A percentile compares a stretch with the other conserved stretches of the same genome.
Evolutionary conservation across 108 stramenopile genomes (phyloP).

Genomic region (Conticribra weissflogii): DNA sequence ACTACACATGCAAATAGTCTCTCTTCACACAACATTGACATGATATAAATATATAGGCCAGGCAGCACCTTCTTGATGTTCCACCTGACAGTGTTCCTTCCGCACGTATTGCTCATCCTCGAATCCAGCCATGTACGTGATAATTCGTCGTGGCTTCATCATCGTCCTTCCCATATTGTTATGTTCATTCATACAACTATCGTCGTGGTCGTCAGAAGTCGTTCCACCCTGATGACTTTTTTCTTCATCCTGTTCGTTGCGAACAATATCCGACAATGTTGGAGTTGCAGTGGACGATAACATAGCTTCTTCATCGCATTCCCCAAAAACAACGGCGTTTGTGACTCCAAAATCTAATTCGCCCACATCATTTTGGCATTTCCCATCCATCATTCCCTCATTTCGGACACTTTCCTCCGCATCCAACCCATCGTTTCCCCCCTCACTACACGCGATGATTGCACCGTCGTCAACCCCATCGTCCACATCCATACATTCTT

Average conservation of each 20-base stretch:
- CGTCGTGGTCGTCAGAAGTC: too few relatives aligned
- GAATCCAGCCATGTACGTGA: slow-evolving; percentile 80
- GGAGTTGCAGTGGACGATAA: too few relatives aligned
- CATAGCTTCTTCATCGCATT: too few relatives aligned
- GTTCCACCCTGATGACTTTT: too few relatives aligned
- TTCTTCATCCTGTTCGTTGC: too few relatives aligned
- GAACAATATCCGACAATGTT: too few relatives aligned
- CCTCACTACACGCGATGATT: background rate
- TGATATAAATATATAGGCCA: slow-evolving; percentile 81
- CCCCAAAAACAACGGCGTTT: too few relatives aligned
- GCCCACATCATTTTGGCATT: too few relatives aligned
- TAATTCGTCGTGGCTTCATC: slow-evolving; percentile 44
- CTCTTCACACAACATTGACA: too few relatives aligned
- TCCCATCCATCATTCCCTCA: background rate
- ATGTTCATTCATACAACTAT: background rate
- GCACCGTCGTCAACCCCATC: background rate
- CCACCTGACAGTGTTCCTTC: slow-evolving; percentile 54
- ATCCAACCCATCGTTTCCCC: background rate
- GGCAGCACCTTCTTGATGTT: slow-evolving; percentile 71
- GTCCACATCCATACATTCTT: background rate
- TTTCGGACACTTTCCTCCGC: background rate
- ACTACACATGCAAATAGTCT: too few relatives aligned
- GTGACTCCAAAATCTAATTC: too few relatives aligned
- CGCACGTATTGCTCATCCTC: slow-evolving; percentile 43
- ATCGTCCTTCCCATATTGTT: slow-evolving; percentile 9